Percentiles rank a stretch among this genome's conserved stretches.
phyloP scores from a whole-genome alignment of 2,329 filamentous ascomycete species.

The Thelonectria discophora region DNA sequence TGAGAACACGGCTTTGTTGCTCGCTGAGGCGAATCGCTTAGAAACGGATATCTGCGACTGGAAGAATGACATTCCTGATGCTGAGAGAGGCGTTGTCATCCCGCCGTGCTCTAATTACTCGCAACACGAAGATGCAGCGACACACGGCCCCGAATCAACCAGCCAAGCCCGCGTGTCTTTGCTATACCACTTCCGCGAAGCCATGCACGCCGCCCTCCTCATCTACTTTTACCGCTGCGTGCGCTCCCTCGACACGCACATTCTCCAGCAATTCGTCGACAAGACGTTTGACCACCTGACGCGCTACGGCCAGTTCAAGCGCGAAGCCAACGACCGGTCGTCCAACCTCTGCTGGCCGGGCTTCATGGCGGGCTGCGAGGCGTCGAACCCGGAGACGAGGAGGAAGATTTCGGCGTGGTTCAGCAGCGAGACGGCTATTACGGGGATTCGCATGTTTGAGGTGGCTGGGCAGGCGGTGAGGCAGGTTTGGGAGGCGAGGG shows the following conservation, averaged over 20 bases:
- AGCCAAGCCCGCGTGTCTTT: constrained; percentile 10
- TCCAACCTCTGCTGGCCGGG: constrained; percentile 16
- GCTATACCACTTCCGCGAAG: constrained; percentile 13
- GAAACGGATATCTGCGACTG: constrained; percentile 21
- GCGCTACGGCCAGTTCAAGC: constrained; percentile 11
- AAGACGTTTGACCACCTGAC: constrained; percentile 14
- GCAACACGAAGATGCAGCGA: background rate
- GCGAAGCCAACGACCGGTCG: constrained; percentile 12
- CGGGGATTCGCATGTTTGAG: constrained; percentile 21
- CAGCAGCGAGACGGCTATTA: constrained; percentile 7
- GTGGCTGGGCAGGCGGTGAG: constrained; percentile 15
- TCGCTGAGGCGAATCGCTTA: constrained; percentile 1
- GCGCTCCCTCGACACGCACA: constrained; percentile 8
- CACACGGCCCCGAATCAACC: background rate
- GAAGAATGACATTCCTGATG: constrained; percentile 12
- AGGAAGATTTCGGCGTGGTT: constrained; percentile 11
- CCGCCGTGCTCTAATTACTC: background rate
- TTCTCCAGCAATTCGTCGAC: constrained; percentile 22
- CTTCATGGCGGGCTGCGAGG: constrained; percentile 19
- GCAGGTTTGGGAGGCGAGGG: constrained; percentile 15
- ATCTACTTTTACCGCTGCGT: constrained; percentile 23
- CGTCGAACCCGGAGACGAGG: constrained; percentile 6
- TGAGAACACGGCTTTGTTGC: background rate
- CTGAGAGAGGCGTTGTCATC: background rate
- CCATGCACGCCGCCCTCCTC: constrained; percentile 18